Evolutionary conservation across 177 flowering plant genomes (phyloP).

Genomic region (Vitis hybrid): DNA sequence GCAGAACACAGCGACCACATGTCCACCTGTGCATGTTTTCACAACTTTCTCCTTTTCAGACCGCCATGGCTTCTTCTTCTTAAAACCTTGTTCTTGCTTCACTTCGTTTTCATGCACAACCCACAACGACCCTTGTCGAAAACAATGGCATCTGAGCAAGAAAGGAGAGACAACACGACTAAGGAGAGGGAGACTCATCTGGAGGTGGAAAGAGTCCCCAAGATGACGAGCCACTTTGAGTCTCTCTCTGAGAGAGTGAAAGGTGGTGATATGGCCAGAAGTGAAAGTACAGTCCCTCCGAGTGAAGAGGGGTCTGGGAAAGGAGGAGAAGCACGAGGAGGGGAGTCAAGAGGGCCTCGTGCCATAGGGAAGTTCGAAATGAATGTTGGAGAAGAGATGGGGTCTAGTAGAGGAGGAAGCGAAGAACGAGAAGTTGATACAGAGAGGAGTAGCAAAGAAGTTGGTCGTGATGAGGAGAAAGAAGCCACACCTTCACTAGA

Average conservation of each 20-base stretch:
- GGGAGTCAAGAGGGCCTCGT: neutral
- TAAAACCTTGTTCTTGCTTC: neutral
- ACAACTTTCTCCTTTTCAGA: slow-evolving; percentile 4
- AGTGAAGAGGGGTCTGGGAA: neutral
- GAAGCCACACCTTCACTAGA: slow-evolving; percentile 19
- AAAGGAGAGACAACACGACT: slow-evolving; percentile 28
- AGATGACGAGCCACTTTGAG: slow-evolving; percentile 43
- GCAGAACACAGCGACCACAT: neutral
- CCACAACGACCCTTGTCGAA: neutral
- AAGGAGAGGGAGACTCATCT: slow-evolving; percentile 23
- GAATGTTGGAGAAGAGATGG: neutral
- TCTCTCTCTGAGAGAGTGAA: slow-evolving; percentile 23
- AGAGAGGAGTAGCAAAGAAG: slow-evolving; percentile 1
- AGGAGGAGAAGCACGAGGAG: neutral
- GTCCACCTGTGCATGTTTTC: slow-evolving; percentile 1
- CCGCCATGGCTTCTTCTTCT: slow-evolving; percentile 10
- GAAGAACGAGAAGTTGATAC: neutral
- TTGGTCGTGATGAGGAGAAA: neutral
- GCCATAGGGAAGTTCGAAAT: slow-evolving; percentile 20
- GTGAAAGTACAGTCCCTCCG: neutral
- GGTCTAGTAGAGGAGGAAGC: neutral
- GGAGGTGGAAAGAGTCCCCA: slow-evolving; percentile 42
- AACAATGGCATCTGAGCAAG: slow-evolving; percentile 52
- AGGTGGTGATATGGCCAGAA: neutral
- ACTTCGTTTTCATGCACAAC: neutral